Evolutionary conservation across 2,329 filamentous ascomycete genomes (phyloP), one percentile per base, ranked within the genome.

Genomic region (Dactylonectria estremocensis): DNA sequence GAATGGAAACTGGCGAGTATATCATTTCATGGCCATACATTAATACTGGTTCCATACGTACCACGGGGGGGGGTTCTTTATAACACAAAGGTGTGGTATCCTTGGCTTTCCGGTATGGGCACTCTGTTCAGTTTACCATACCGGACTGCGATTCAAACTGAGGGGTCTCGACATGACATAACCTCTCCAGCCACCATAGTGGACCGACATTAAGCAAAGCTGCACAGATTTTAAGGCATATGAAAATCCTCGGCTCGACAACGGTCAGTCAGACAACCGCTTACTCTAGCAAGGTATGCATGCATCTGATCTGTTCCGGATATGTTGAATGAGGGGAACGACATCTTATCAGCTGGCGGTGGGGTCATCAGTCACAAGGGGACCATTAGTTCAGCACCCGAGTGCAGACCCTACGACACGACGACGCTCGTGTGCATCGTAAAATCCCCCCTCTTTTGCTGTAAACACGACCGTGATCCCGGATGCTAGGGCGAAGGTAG

Each of bases 331-430:
- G 56, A 52, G 46, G 58, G 64, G 52, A 54, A 37, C 58, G 46
- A 53, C 24, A 7, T 7, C 64, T 66, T 66, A 66, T 66, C 64
- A 66, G 64, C 40, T 37, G 53, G 58, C 37, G 20, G 64, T 66
- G 64, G 61, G 64, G 64, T 62, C 53, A 57, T 61, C 43, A 62
- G 58, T 66, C 64, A 66, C 64, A 66, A 52, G 64, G 53, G 58
- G 57, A 43, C 40, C 64, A 37, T 48, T 61, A 66, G 64, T 53
- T 52, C 46, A 46, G 20, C 45, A 61, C 53, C 48, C 55, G 49
- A 49, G 31, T 28, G 50, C 52, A 55, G 20, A 57, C 43, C 54
- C 59, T 45, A 20, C 43, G 49, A 45, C 62, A 54, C 50, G 46
- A 55, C 50, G 33, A 56, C 24, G 57, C 43, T 16, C 31, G 35